Evolutionary conservation across 768 basidiomycete species (phyloP).

Genomic region (Panellus pusillus): DNA sequence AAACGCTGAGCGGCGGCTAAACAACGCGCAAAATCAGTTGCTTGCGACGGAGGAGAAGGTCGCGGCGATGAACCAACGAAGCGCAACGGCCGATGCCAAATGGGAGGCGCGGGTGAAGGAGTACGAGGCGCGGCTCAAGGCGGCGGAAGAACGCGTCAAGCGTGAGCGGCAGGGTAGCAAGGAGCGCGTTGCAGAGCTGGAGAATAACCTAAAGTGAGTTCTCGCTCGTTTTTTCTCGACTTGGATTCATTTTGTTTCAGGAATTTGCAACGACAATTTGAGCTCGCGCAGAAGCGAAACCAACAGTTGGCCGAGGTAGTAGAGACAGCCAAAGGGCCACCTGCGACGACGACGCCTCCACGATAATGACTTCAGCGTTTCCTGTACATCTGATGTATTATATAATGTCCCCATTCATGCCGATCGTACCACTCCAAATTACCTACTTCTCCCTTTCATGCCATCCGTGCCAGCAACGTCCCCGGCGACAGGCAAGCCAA

Average conservation of each 20-base stretch:
- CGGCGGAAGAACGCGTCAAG: conserved; percentile 90
- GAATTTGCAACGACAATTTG: conserved; percentile 74
- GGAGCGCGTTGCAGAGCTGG: conserved; percentile 74
- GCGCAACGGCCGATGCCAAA: conserved; percentile 70
- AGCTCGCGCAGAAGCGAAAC: conserved; percentile 75
- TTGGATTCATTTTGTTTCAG: conserved; percentile 37
- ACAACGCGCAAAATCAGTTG: conserved; percentile 82
- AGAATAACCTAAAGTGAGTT: conserved; percentile 66
- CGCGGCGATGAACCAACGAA: conserved; percentile 70
- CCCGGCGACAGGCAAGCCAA: conserved; percentile 53
- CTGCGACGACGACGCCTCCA: conserved; percentile 22
- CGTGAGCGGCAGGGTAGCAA: conserved; percentile 92
- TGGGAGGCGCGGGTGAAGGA: conserved; percentile 97
- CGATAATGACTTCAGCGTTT: conserved; percentile 6
- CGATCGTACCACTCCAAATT: too few species aligned
- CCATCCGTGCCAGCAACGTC: conserved; percentile 57
- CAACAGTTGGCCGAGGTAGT: conserved; percentile 57
- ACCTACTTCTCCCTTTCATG: conserved; percentile 33
- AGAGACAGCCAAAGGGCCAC: conserved; percentile 36
- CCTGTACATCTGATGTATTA: too few species aligned
- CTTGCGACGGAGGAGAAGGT: conserved; percentile 83
- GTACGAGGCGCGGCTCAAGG: conserved; percentile 77
- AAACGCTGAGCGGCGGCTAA: conserved; percentile 87
- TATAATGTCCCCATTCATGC: too few species aligned
- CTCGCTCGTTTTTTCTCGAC: conserved; percentile 3